Evolutionary conservation across 1,284 basidiomycete species (phyloP), one percentile per base, ranked within the genome.

Genomic region (Austroboletus novae-zelandiae): DNA sequence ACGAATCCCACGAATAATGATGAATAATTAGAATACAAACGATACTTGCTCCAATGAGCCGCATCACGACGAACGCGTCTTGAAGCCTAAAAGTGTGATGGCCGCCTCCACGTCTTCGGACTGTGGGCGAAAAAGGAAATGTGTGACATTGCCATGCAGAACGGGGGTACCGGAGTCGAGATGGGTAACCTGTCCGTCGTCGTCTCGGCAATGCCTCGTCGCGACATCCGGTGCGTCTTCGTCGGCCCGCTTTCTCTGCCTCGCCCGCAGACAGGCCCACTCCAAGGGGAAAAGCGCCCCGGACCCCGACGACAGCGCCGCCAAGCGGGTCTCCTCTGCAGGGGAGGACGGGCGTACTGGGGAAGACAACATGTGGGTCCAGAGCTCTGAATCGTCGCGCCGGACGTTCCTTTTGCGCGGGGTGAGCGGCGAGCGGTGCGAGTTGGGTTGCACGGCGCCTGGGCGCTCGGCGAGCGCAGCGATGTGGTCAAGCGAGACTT

Each of bases 181-280:
- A 34, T 6, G 32, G 32, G 7, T 27, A 2, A 34, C 15, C 13
- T 15, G 11, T 34, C 32, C 15, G 32, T 11, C 32, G 5, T 15
- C 32, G 13, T 34, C 11, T 34, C 8, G 15, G 11, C 13, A 11
- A 34, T 34, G 32, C 13, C 8, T 14, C 13, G 15, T 8, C 25
- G 8, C 25, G 25, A 27, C 25, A 27, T 27, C 25, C 25, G 25
- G 25, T 27, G 25, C 25, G 25, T 68, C 55, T 60, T 64, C 65
- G 58, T 65, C 65, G 5, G 14, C 53, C 57, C 69, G 62, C n/a
- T 57, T 68, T 32, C 57, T 62, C 35, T 66, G 67, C 48, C 75
- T 64, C 39, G 71, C 75, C 39, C 70, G 73, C 34, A 76, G 72
- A 53, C 75, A 77, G 5, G 75, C 75, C 72, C 73, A 78, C 51